Conservation (phyloP, 2,329 filamentous ascomycete species). For the Escovopsis weberi region DNA sequence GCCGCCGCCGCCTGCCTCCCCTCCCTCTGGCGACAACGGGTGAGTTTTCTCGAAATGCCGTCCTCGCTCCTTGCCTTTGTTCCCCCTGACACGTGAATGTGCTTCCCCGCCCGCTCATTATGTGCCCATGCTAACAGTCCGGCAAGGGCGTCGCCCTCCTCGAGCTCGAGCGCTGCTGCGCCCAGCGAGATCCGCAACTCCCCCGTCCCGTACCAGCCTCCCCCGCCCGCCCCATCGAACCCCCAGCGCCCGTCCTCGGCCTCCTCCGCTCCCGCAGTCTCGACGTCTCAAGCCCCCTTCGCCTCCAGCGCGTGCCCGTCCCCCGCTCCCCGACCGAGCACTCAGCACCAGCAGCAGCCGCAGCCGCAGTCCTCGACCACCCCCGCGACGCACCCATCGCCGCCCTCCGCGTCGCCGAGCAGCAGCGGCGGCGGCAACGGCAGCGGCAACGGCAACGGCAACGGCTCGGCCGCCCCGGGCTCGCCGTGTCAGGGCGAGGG, state of each 20-base stretch:
- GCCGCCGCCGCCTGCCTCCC: background rate
- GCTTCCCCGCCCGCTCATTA: too few species aligned
- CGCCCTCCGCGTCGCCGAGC: background rate
- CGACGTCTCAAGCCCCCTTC: background rate
- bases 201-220: slow-evolving; percentile 10
- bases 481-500: slow-evolving; percentile 38
- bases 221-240: slow-evolving; percentile 11
- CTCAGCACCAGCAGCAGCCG: background rate
- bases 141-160: background rate
- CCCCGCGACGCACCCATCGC: background rate
- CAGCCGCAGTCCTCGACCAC: background rate
- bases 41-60: background rate
- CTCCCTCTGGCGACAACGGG: background rate
- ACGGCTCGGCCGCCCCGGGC: slow-evolving; percentile 16
- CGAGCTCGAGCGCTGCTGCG: slow-evolving; percentile 5
- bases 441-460: slow-evolving; percentile 5
- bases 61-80: too few species aligned
- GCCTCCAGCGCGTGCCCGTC: too few species aligned
- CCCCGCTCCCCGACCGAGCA: too few species aligned
- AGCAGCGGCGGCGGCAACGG: background rate
- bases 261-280: background rate
- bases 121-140: too few species aligned
- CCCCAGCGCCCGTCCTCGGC: slow-evolving; percentile 1
- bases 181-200: slow-evolving; percentile 6
- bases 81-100: background rate